A percentile compares a stretch with the other conserved stretches of the same genome.
These are phyloP conservation scores for Lodderomyces parapsilosis DNA, from an alignment of 1,139 yeast genomes.

Conservation along the genomic window DNA sequence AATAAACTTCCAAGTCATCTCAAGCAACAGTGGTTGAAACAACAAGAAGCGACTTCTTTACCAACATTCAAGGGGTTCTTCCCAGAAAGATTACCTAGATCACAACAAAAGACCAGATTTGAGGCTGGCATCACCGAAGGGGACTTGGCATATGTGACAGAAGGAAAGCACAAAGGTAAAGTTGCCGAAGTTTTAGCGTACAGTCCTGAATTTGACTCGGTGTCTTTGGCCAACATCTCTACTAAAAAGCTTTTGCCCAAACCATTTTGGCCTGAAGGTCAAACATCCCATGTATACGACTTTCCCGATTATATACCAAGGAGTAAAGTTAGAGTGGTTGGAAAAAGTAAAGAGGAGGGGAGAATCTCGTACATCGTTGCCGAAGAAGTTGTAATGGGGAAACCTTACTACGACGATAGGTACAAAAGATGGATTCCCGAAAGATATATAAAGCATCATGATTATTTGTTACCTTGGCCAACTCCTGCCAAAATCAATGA, in stretches of 20 bases:
- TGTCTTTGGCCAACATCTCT: slow-evolving; percentile 35
- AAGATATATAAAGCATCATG: slow-evolving; percentile 70
- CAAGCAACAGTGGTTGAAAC: slow-evolving; percentile 26
- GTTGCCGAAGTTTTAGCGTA: slow-evolving; percentile 51
- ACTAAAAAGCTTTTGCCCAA: slow-evolving; percentile 53
- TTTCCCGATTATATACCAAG: slow-evolving; percentile 57
- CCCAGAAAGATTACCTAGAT: slow-evolving; percentile 21
- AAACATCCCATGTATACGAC: slow-evolving; percentile 68
- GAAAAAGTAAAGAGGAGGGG: slow-evolving; percentile 65
- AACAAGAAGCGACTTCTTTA: slow-evolving; percentile 28
- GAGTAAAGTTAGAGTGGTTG: slow-evolving; percentile 58
- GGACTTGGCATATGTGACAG: slow-evolving; percentile 51
- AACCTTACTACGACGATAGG: slow-evolving; percentile 69
- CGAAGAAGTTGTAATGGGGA: slow-evolving; percentile 65
- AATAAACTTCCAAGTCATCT: slow-evolving; percentile 31
- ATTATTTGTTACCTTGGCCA: slow-evolving; percentile 87
- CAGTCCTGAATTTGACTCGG: slow-evolving; percentile 31
- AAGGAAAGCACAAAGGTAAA: slow-evolving; percentile 71
- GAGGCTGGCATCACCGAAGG: slow-evolving; percentile 41
- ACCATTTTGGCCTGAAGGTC: slow-evolving; percentile 71
- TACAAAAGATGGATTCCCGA: slow-evolving; percentile 74
- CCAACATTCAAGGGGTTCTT: slow-evolving; percentile 35
- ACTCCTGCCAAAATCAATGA: slow-evolving; percentile 64
- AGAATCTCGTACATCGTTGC: slow-evolving; percentile 69
- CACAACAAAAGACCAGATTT: slow-evolving; percentile 27